Evolutionary conservation across 257 asterid species (phyloP).

Genomic region (Thymus quinquecostatus): DNA sequence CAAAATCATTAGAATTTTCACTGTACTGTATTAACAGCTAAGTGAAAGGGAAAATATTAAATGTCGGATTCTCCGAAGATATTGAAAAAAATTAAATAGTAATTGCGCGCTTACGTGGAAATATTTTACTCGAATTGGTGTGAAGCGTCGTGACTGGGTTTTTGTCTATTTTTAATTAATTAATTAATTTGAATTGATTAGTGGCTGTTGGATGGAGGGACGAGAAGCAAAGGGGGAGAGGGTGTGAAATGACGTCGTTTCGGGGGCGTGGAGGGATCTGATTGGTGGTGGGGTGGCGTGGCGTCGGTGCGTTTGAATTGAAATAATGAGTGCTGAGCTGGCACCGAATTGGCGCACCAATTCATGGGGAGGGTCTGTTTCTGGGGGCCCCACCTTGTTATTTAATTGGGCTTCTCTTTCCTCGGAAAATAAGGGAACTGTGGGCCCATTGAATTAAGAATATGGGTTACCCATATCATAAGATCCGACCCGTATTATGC

Average conservation of each 20-base stretch:
- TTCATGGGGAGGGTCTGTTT: background rate
- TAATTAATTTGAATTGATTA: background rate
- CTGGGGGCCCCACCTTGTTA: background rate
- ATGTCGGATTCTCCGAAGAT: background rate
- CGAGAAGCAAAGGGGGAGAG: background rate
- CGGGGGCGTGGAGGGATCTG: slow-evolving; percentile 20
- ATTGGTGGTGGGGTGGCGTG: slow-evolving; percentile 25
- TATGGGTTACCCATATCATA: too few relatives aligned
- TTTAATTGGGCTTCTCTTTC: slow-evolving; percentile 1
- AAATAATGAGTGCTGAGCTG: slow-evolving; percentile 32
- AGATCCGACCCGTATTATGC: too few relatives aligned
- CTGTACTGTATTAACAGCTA: background rate
- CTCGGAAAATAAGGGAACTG: too few relatives aligned
- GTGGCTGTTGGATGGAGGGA: background rate
- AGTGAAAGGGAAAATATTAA: background rate
- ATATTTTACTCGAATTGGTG: background rate
- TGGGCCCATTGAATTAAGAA: too few relatives aligned
- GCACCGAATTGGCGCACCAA: slow-evolving; percentile 24
- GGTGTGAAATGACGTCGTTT: slow-evolving; percentile 17
- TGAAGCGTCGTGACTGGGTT: background rate
- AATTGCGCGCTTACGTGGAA: too few relatives aligned
- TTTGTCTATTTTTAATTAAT: background rate
- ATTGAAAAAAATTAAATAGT: background rate
- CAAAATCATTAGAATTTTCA: background rate
- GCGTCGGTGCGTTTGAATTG: slow-evolving; percentile 26